phyloP scores from a whole-genome alignment of 208 protist genomes.

The Blechomonas ayalai region DNA sequence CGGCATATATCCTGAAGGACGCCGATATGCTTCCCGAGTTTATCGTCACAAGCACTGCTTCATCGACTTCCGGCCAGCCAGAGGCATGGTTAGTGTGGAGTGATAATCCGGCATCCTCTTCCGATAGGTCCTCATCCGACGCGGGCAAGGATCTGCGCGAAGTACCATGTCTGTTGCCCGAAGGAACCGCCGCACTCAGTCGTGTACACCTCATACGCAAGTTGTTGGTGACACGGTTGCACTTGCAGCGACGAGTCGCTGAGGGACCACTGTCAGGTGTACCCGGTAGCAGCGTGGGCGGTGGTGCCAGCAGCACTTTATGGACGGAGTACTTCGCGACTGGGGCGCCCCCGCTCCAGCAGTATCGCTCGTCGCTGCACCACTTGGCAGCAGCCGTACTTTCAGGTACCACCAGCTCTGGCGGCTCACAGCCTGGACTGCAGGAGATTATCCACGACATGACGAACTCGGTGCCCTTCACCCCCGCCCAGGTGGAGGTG shows the following conservation, averaged over 20 bases:
- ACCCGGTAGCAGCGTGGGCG: no score
- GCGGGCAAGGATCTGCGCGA: no score
- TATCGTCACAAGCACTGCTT: constrained; percentile 31
- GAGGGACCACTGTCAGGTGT: no score
- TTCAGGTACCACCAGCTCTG: constrained; percentile 1
- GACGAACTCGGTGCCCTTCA: constrained; percentile 22
- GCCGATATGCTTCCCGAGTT: constrained; percentile 67
- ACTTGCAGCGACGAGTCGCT: no score
- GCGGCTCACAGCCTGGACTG: neutral
- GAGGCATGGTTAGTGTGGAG: constrained; percentile 48
- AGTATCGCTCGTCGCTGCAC: constrained; percentile 1
- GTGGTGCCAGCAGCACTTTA: neutral
- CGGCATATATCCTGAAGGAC: constrained; percentile 55
- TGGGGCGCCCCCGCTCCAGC: constrained; percentile 6
- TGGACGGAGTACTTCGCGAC: constrained; percentile 24
- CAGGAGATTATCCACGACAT: constrained; percentile 13
- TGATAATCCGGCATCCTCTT: no score
- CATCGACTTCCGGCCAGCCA: constrained; percentile 8
- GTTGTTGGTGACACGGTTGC: constrained; percentile 1
- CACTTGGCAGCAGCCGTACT: constrained; percentile 1
- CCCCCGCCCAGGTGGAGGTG: constrained; percentile 63
- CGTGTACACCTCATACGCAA: neutral
- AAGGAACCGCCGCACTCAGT: neutral
- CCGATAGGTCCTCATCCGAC: no score
- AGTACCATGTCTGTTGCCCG: neutral